phyloP scores from a whole-genome alignment of 306 rosid species.

The Corylus heterophylla region DNA sequence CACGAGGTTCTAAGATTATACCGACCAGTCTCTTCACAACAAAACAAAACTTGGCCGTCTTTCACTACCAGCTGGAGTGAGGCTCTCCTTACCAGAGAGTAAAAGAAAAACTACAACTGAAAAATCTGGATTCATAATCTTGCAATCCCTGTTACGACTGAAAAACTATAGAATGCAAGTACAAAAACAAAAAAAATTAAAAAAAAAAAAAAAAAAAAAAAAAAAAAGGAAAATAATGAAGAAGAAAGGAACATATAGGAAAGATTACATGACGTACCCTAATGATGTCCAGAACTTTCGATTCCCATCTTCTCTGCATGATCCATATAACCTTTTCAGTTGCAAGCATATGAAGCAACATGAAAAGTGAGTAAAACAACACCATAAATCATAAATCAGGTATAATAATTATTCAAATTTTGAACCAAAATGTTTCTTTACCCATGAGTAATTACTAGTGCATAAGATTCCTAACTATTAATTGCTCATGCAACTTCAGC shows the following conservation, averaged over 20 bases:
- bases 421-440: background rate
- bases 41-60: constrained; percentile 41
- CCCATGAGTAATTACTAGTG: background rate
- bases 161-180: background rate
- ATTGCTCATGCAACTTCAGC: background rate
- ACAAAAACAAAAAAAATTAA: constrained; percentile 2
- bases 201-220: background rate
- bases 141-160: background rate
- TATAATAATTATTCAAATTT: background rate
- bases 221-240: background rate
- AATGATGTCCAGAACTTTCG: constrained; percentile 42
- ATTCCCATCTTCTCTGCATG: constrained; percentile 43
- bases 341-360: background rate
- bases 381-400: constrained; percentile 9
- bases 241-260: constrained; percentile 10
- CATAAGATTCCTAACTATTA: background rate
- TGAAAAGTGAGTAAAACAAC: background rate
- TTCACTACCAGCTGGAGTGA: constrained; percentile 43
- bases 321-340: constrained; percentile 20
- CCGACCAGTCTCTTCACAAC: constrained; percentile 19
- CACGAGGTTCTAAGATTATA: constrained; percentile 60
- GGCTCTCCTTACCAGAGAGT: constrained; percentile 22
- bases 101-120: background rate
- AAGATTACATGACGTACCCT: background rate
- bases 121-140: background rate